A percentile compares a stretch with the other conserved stretches of the same genome.
Conservation (phyloP, 1,139 yeast genomes). For the Sugiyamaella novakii region DNA sequence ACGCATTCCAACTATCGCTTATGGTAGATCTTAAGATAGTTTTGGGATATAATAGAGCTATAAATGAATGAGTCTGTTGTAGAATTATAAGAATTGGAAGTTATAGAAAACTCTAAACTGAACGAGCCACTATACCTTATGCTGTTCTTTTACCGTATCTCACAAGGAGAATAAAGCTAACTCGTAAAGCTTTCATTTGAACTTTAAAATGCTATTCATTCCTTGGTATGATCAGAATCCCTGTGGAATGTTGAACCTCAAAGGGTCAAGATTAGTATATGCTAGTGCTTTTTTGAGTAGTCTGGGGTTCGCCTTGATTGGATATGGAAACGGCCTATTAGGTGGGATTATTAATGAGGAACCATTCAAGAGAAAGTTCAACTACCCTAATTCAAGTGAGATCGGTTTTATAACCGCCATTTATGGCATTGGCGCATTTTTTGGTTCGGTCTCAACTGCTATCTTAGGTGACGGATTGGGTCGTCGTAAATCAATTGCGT, state of each 20-base stretch:
- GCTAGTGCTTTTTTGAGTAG: slow-evolving; percentile 24
- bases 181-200: too few species aligned
- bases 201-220: too few species aligned
- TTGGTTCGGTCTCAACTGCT: slow-evolving; percentile 41
- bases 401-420: slow-evolving; percentile 47
- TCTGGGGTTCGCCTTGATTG: slow-evolving; percentile 23
- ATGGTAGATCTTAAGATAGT: too few species aligned
- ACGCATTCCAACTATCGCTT: too few species aligned
- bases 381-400: slow-evolving; percentile 27
- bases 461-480: slow-evolving; percentile 69
- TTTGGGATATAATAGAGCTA: too few species aligned
- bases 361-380: slow-evolving; percentile 22
- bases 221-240: slow-evolving; percentile 11
- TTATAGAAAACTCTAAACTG: too few species aligned
- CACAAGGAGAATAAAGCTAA: too few species aligned
- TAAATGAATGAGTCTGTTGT: too few species aligned
- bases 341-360: slow-evolving; percentile 23
- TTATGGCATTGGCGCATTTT: slow-evolving; percentile 81
- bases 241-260: slow-evolving; percentile 20
- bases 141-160: too few species aligned
- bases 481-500: slow-evolving; percentile 60
- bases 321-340: slow-evolving; percentile 25
- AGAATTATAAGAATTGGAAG: too few species aligned
- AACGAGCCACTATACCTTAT: too few species aligned
- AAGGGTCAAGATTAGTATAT: slow-evolving; percentile 20